Evolutionary conservation across 192 early-diverging fungal genomes (phyloP).

Genomic region (Geranomyces variabilis): DNA sequence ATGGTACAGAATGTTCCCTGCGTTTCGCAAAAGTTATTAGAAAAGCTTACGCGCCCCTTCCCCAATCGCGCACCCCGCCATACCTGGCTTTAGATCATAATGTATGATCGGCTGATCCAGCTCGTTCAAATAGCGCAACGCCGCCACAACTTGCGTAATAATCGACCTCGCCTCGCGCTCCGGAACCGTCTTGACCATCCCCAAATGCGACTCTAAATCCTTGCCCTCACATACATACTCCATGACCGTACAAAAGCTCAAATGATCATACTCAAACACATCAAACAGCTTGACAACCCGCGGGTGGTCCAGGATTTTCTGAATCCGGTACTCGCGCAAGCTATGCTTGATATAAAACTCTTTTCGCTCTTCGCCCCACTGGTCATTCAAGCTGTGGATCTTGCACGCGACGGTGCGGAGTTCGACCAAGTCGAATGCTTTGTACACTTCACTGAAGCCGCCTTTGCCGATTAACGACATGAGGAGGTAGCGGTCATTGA

Average conservation of each 20-base stretch:
- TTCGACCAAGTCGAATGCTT: constrained; percentile 30
- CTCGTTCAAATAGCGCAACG: constrained; percentile 38
- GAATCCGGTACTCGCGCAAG: constrained; percentile 38
- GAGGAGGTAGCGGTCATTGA: constrained; percentile 37
- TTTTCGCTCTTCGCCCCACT: constrained; percentile 36
- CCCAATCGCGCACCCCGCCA: neutral
- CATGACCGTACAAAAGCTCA: constrained; percentile 19
- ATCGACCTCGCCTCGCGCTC: constrained; percentile 31
- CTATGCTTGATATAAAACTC: constrained; percentile 36
- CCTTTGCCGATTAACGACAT: constrained; percentile 33
- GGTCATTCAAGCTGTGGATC: constrained; percentile 33
- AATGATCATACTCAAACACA: constrained; percentile 31
- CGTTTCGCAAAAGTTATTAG: neutral
- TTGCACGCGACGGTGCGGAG: constrained; percentile 34
- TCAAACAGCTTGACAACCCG: constrained; percentile 25
- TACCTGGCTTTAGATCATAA: constrained; percentile 41
- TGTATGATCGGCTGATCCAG: constrained; percentile 33
- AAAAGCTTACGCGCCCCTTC: neutral
- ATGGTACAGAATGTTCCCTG: constrained; percentile 33
- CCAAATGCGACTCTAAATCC: constrained; percentile 20
- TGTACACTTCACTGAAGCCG: constrained; percentile 42
- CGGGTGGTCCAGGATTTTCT: constrained; percentile 26
- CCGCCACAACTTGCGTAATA: constrained; percentile 31
- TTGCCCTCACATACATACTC: constrained; percentile 21
- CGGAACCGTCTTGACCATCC: constrained; percentile 12